Conservation (phyloP, 768 basidiomycete species). For the Lactarius deliciosus region DNA sequence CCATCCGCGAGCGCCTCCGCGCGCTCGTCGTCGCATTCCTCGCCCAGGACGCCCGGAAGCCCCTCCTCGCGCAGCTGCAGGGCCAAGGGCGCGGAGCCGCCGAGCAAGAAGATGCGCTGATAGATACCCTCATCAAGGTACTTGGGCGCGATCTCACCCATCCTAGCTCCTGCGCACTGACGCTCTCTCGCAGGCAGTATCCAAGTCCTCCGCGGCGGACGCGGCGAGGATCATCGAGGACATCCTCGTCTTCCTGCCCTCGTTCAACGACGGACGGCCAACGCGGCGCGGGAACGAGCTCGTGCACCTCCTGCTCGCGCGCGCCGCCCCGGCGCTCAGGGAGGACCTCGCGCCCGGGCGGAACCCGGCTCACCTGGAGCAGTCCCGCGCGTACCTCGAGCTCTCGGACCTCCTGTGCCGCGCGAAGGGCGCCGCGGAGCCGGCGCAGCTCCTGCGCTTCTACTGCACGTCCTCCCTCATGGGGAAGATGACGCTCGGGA, state of each 20-base stretch:
- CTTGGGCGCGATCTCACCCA: not conserved
- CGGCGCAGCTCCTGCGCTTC: constrained; percentile 52
- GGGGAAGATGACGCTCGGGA: constrained; percentile 49
- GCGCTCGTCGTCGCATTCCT: constrained; percentile 61
- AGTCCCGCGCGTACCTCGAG: constrained; percentile 46
- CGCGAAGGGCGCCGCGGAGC: constrained; percentile 43
- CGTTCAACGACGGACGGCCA: constrained; percentile 40
- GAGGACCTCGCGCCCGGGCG: constrained; percentile 33
- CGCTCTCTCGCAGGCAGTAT: constrained; percentile 46
- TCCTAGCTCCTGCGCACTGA: not conserved
- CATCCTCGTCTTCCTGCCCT: constrained; percentile 51
- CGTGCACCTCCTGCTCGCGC: constrained; percentile 42
- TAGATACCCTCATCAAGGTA: constrained; percentile 52
- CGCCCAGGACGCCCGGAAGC: constrained; percentile 48
- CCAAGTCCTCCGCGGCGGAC: constrained; percentile 44
- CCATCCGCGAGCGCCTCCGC: constrained; percentile 55
- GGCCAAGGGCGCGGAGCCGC: constrained; percentile 43
- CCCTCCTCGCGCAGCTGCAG: constrained; percentile 47
- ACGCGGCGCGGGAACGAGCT: constrained; percentile 42
- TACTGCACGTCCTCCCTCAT: constrained; percentile 45
- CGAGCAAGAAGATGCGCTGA: constrained; percentile 48
- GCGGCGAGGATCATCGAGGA: constrained; percentile 51
- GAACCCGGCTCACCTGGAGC: constrained; percentile 38
- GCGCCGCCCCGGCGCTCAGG: constrained; percentile 39
- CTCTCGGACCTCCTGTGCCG: constrained; percentile 46